These are phyloP conservation scores for Plasmopara muralis DNA, from an alignment of 352 stramenopile species.

Conservation along the genomic window DNA sequence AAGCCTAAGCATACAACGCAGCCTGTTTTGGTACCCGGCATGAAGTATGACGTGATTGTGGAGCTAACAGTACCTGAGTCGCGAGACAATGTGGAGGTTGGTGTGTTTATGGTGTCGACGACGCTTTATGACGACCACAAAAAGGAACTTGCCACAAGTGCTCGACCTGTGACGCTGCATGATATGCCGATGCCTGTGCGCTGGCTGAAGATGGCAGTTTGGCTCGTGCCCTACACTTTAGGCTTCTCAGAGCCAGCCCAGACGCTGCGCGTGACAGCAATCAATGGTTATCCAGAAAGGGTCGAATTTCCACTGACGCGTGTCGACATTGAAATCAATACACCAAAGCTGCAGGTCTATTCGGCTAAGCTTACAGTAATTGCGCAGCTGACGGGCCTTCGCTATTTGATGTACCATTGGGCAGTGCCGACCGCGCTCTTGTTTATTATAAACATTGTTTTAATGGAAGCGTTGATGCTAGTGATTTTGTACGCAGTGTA, in stretches of 20 bases:
- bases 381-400: constrained; percentile 69
- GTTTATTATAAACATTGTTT: constrained; percentile 74
- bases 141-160: constrained; percentile 36
- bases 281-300: constrained; percentile 70
- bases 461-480: constrained; percentile 57
- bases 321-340: constrained; percentile 54
- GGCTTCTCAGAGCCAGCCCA: constrained; percentile 54
- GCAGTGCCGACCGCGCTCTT: constrained; percentile 57
- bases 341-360: constrained; percentile 65
- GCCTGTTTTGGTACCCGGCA: constrained; percentile 44
- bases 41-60: constrained; percentile 77
- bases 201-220: constrained; percentile 36
- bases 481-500: constrained; percentile 66
- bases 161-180: constrained; percentile 52
- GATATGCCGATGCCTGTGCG: constrained; percentile 54
- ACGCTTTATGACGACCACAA: constrained; percentile 24
- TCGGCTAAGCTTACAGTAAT: constrained; percentile 72
- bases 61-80: constrained; percentile 67
- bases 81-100: constrained; percentile 49
- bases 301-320: constrained; percentile 41
- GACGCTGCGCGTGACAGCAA: constrained; percentile 37
- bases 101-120: constrained; percentile 75
- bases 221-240: constrained; percentile 50
- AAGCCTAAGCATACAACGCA: constrained; percentile 11
- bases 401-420: constrained; percentile 87